Base-by-base conservation (phyloP, 495 filamentous ascomycete species). In the Lasiosphaeria hispida region DNA sequence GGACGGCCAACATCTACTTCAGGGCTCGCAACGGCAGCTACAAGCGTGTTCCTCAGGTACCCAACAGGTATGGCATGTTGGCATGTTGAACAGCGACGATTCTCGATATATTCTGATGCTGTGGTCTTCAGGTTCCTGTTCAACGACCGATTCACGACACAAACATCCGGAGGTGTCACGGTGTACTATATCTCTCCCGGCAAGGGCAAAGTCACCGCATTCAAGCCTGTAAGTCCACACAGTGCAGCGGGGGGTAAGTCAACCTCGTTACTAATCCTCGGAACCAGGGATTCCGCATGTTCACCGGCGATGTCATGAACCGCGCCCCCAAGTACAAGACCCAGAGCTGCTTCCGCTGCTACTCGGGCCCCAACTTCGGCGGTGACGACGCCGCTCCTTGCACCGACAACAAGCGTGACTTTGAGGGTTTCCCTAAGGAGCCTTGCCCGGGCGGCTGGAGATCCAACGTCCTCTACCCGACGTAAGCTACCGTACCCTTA, bases 181-280 rank as follows among this genome's bases (percentile, higher is more conserved):
- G 73, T 79, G 1, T 79, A 79, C 57, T 79, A 79, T 62, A 71
- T 76, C 40, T 64, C 70, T 0, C 74, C 77, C 0, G 64, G 70
- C 37, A 66, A 68, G 52, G 63, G 62, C 36, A 67, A 66, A 14
- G 72, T 77, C 35, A 79, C 76, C 9, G 76, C 76, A 3, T 79
- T 79, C 54, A 72, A 73, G 54, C 73, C 73, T 8, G 72, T 73
- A 60, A 38, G 70, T 58, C 11, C 8, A 43, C 18, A 50, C 15
- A 39, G 36, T 15, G n/a, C 1, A 9, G 6, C 10, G 42, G 8
- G 43, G 18, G 14, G 10, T 19, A 1, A 47, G 10, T 19, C 14
- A 47, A 7, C 10, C 17, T 13, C 17, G 11, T 17, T 11, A 17
- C 35, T 40, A 7, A 40, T 13, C 2, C 11, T 17, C n/a, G 13